Conservation (phyloP, 129 eudicot genomes). For the Lactuca sativa region DNA sequence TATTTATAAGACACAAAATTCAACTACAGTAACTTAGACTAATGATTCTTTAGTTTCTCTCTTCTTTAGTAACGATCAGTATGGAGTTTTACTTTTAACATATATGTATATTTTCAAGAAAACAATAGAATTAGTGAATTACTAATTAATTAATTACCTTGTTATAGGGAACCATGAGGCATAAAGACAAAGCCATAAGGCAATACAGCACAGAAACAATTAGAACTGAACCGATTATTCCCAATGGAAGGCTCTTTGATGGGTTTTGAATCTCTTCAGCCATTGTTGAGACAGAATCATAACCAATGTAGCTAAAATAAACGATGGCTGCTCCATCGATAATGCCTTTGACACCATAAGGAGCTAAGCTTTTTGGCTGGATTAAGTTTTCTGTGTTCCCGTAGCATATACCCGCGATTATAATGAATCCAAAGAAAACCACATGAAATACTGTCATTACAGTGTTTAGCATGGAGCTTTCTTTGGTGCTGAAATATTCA, state of each 20-base stretch:
- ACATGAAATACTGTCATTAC: conserved; percentile 71
- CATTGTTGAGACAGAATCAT: conserved; percentile 83
- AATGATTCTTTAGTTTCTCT: conserved; percentile 23
- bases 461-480: conserved; percentile 72
- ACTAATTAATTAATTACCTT: conserved; percentile 43
- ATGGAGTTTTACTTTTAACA: neutral
- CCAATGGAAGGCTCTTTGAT: conserved; percentile 57
- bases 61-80: neutral
- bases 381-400: conserved; percentile 61
- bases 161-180: conserved; percentile 61
- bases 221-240: conserved; percentile 64
- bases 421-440: conserved; percentile 61
- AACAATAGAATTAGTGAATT: conserved; percentile 1
- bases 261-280: conserved; percentile 78
- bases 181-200: conserved; percentile 66
- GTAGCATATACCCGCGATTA: conserved; percentile 58
- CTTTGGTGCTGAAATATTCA: conserved; percentile 65
- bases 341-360: conserved; percentile 63
- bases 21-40: conserved; percentile 36
- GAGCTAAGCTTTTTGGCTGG: conserved; percentile 61
- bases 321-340: conserved; percentile 79
- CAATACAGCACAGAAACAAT: conserved; percentile 60
- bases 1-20: conserved; percentile 41
- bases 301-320: conserved; percentile 78
- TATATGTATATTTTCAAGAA: neutral